Percentiles rank a stretch among this genome's conserved stretches.
phyloP scores from a whole-genome alignment of 345 rosid species.

The Salix koriyanagi region DNA sequence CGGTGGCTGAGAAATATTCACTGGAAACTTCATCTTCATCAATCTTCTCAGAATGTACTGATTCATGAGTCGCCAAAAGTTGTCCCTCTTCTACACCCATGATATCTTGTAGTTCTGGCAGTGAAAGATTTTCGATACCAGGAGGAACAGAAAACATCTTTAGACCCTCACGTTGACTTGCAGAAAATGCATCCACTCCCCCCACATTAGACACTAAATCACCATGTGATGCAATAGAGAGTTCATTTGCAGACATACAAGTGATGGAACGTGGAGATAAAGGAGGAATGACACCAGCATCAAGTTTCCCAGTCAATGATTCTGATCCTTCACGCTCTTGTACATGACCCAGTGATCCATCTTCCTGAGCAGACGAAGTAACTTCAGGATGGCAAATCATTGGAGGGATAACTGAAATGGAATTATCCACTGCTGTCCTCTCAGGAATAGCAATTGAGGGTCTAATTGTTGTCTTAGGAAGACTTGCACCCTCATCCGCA shows the following conservation, averaged over 20 bases:
- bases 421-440: conserved; percentile 33
- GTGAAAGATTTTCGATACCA: conserved; percentile 25
- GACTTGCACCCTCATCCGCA: conserved; percentile 97
- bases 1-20: conserved; percentile 72
- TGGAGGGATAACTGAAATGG: conserved; percentile 34
- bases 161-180: conserved; percentile 26
- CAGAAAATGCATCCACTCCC: conserved; percentile 27
- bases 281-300: conserved; percentile 30
- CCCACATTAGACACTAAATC: conserved; percentile 29
- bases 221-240: conserved; percentile 30
- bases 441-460: conserved; percentile 41
- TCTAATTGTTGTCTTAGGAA: conserved; percentile 56
- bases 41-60: conserved; percentile 37
- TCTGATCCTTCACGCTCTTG: conserved; percentile 38
- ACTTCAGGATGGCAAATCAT: conserved; percentile 20
- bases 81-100: conserved; percentile 36
- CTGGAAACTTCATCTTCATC: conserved; percentile 52
- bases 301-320: conserved; percentile 35
- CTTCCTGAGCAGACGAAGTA: conserved; percentile 34
- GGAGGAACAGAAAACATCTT: conserved; percentile 15
- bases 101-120: conserved; percentile 32
- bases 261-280: conserved; percentile 22
- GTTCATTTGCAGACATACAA: conserved; percentile 28
- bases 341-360: conserved; percentile 19
- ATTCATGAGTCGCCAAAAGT: conserved; percentile 31